Evolutionary conservation across 306 rosid species (phyloP), one percentile per base, ranked within the genome.

Genomic region (Citrullus amarus): DNA sequence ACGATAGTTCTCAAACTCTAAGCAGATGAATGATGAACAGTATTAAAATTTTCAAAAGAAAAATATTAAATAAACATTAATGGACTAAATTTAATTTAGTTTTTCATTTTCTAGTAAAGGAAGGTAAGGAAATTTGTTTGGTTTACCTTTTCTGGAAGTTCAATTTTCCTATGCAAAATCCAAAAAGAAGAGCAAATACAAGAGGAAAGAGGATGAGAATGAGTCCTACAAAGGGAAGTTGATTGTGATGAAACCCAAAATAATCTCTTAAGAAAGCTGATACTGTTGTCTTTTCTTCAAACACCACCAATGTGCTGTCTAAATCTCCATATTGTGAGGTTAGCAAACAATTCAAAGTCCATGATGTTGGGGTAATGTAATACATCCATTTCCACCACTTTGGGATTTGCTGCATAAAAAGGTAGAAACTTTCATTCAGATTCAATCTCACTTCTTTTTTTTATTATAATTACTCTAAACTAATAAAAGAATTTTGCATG

Each of bases 261-360:
- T 86, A 88, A 54, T 84, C 85, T 51, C 68, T 0, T n/a, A 88
- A 68, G 86, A 84, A 83, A 39, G 79, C 71, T 68, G 85, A 38
- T 5, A 86, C 84, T 14, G 81, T 73, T 79, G 75, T 79, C 12
- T 9, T 62, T 62, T 85, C 84, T 16, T 81, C 85, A 69, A 78
- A 82, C 16, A 82, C 79, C 20, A 11, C 28, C 20, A 88, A 22
- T 65, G 65, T 62, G 54, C 79, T 71, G 56, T 84, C 7, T 62
- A 86, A 69, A 59, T 88, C 91, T 79, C 89, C 91, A 74, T 86
- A 88, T 78, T 88, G 91, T 55, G 89, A 88, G 50, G 89, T 81
- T 25, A 88, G 81, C 46, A 86, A 16, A 9, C 87, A 81, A 16
- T 84, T 79, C 38, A 84, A 50, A 15, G 84, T 56, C 90, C 92